phyloP scores from a whole-genome alignment of 129 eudicot species.

The Ambrosia trifida region DNA sequence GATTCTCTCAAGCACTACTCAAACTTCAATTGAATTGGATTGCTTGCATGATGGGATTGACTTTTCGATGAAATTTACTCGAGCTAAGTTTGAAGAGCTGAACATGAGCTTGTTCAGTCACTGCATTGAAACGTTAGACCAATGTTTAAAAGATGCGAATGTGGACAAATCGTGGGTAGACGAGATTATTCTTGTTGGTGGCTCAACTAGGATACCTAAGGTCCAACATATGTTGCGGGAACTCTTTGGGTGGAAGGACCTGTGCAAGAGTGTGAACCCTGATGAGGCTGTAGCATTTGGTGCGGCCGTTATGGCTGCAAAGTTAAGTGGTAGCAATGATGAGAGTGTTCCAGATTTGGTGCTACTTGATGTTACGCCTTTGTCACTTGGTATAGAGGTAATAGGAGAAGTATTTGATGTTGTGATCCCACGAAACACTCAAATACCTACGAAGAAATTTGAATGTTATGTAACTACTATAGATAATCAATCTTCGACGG shows the following conservation, averaged over 20 bases:
- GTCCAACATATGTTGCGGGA: slow-evolving; percentile 25
- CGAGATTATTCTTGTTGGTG: slow-evolving; percentile 28
- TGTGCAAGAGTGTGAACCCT: slow-evolving; percentile 24
- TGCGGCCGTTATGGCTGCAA: slow-evolving; percentile 22
- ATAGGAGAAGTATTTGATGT: background rate
- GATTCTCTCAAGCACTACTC: slow-evolving; percentile 27
- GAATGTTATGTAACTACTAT: background rate
- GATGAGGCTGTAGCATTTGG: slow-evolving; percentile 30
- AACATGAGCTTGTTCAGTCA: slow-evolving; percentile 8
- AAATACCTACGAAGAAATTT: slow-evolving; percentile 11
- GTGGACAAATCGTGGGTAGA: slow-evolving; percentile 18
- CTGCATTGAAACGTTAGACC: slow-evolving; percentile 11
- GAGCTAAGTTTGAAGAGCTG: slow-evolving; percentile 32
- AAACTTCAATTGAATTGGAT: slow-evolving; percentile 23
- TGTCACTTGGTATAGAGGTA: slow-evolving; percentile 22
- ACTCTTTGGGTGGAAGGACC: slow-evolving; percentile 14
- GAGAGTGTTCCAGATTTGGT: background rate
- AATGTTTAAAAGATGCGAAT: slow-evolving; percentile 22
- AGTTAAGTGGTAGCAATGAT: slow-evolving; percentile 15
- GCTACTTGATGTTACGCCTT: slow-evolving; percentile 20
- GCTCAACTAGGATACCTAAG: slow-evolving; percentile 35
- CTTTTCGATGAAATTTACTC: slow-evolving; percentile 22
- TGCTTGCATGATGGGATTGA: slow-evolving; percentile 27
- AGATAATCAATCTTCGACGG: background rate
- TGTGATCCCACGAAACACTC: slow-evolving; percentile 28